These are phyloP conservation scores for Williopsis jadinii DNA, from an alignment of 1,139 yeast species.

Conservation along the genomic window DNA sequence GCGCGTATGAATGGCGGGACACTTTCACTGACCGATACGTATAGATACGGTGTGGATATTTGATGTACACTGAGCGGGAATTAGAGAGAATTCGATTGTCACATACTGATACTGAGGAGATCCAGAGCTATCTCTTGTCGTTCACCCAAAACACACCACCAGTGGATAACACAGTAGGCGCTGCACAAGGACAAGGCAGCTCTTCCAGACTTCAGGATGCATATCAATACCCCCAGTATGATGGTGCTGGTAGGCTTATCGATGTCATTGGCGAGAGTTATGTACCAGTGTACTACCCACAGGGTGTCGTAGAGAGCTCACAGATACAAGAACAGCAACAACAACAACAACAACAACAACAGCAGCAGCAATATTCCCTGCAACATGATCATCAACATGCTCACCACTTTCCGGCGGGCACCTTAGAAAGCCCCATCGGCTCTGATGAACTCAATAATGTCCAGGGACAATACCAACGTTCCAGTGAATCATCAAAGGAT, in stretches of 20 bases:
- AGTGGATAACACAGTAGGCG: too few relatives aligned
- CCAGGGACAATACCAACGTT: not conserved
- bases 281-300: not conserved
- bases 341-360: not conserved
- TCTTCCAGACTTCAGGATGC: too few relatives aligned
- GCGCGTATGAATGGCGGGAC: not conserved
- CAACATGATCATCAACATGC: not conserved
- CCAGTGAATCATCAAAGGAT: too few relatives aligned
- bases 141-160: not conserved
- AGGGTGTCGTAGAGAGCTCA: too few relatives aligned
- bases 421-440: too few relatives aligned
- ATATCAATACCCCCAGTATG: too few relatives aligned
- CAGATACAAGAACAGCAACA: too few relatives aligned
- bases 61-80: conserved; percentile 11
- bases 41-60: conserved; percentile 13
- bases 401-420: too few relatives aligned
- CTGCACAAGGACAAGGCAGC: too few relatives aligned
- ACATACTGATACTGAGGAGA: conserved; percentile 9
- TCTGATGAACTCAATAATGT: too few relatives aligned
- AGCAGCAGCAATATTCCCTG: not conserved
- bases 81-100: conserved; percentile 8
- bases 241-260: too few relatives aligned
- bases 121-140: not conserved
- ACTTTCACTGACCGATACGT: not conserved
- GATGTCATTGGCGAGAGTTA: too few relatives aligned